These are phyloP conservation scores for Cenchrus fungigraminus DNA, from an alignment of 176 grass and related monocot genomes.

Conservation along the genomic window DNA sequence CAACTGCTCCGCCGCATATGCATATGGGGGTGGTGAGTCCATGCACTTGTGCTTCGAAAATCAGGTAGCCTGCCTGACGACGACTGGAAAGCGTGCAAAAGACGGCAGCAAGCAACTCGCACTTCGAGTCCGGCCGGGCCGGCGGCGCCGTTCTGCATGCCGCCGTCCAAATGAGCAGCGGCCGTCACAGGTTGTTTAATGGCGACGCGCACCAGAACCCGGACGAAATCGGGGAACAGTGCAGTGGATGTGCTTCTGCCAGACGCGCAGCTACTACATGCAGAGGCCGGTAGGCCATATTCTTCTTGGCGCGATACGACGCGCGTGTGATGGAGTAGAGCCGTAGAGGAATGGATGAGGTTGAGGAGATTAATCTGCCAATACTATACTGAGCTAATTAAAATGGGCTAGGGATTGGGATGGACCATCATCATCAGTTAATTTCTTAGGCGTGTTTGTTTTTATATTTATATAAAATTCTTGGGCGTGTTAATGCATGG, in stretches of 20 bases:
- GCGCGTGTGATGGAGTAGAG: not conserved
- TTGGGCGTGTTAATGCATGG: not conserved
- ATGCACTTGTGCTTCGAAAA: not conserved
- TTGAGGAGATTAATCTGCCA: not conserved
- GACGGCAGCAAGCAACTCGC: not conserved
- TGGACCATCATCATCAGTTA: not conserved
- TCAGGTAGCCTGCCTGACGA: not conserved
- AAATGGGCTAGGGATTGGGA: not conserved
- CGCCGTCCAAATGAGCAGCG: not conserved
- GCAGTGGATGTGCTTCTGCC: not conserved
- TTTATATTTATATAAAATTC: not conserved
- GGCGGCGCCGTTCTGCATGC: not conserved
- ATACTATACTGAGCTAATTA: too few relatives aligned
- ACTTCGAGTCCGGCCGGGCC: not conserved
- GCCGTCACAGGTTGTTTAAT: not conserved
- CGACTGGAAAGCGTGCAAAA: not conserved
- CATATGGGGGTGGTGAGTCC: not conserved
- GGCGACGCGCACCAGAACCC: not conserved
- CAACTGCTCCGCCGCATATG: not conserved
- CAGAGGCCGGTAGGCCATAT: not conserved
- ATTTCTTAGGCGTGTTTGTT: not conserved
- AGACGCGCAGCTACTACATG: not conserved
- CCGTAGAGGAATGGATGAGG: not conserved
- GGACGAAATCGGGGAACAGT: not conserved
- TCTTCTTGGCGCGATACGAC: not conserved